These are phyloP conservation scores for Nicotiana tabacum DNA, from an alignment of 257 asterid genomes.

Conservation along the genomic window DNA sequence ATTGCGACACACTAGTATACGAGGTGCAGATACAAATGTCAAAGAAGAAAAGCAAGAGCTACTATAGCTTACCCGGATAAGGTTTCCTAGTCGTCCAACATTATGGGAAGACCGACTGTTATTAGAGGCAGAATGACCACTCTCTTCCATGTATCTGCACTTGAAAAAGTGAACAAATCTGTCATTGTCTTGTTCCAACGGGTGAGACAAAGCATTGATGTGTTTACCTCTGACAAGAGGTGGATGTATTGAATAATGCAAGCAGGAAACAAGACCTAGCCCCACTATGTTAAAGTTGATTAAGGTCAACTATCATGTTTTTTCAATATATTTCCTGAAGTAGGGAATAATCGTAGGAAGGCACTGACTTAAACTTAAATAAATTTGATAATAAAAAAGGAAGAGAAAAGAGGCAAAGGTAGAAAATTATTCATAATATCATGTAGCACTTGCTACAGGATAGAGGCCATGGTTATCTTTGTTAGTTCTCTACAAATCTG, in stretches of 20 bases:
- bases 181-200: background rate
- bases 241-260: background rate
- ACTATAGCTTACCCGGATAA: conserved; percentile 59
- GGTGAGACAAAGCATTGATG: background rate
- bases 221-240: background rate
- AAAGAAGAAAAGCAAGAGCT: conserved; percentile 10
- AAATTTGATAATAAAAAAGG: background rate
- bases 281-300: background rate
- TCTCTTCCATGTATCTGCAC: conserved; percentile 70
- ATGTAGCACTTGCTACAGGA: background rate
- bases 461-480: background rate
- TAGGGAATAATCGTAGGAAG: background rate
- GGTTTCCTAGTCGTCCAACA: conserved; percentile 88
- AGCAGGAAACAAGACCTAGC: background rate
- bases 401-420: background rate
- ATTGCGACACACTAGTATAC: background rate
- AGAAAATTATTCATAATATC: background rate
- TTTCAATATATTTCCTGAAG: background rate
- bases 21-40: background rate
- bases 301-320: background rate
- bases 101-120: conserved; percentile 80
- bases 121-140: conserved; percentile 53
- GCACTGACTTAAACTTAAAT: background rate
- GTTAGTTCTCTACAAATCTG: background rate
- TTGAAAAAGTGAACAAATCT: conserved; percentile 3